These are phyloP conservation scores for Monosporozyma yasuniensis DNA, from an alignment of 805 yeast species.

Conservation along the genomic window DNA sequence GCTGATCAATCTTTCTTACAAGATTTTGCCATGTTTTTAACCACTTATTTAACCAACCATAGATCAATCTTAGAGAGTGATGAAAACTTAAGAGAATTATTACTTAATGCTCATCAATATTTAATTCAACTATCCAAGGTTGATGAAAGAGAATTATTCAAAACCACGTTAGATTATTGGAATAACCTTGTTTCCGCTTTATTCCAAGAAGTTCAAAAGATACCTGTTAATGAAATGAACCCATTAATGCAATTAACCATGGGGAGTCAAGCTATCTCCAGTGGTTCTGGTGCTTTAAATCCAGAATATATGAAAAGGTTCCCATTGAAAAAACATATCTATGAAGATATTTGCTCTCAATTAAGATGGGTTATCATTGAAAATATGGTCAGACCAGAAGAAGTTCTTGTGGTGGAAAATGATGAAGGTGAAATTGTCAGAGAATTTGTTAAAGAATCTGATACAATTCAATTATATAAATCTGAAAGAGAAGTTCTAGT, in stretches of 20 bases:
- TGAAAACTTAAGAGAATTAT: conserved; percentile 45
- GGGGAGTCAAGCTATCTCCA: conserved; percentile 28
- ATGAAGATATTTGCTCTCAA: conserved; percentile 67
- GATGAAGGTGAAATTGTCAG: conserved; percentile 99
- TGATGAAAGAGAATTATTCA: conserved; percentile 92
- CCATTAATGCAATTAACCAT: conserved; percentile 67
- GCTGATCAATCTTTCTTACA: conserved; percentile 89
- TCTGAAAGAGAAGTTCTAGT: conserved; percentile 93
- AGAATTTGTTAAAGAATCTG: conserved; percentile 93
- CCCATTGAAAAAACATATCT: conserved; percentile 80
- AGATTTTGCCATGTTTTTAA: conserved; percentile 87
- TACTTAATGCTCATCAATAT: conserved; percentile 68
- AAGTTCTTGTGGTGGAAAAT: conserved; percentile 90
- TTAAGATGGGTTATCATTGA: conserved; percentile 90
- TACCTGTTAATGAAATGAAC: conserved; percentile 62
- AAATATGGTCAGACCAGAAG: conserved; percentile 97
- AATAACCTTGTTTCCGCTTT: conserved; percentile 70
- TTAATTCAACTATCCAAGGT: conserved; percentile 77
- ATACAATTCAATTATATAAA: conserved; percentile 90
- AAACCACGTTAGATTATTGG: conserved; percentile 95
- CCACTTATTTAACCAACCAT: conserved; percentile 76
- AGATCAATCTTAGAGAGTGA: conserved; percentile 51
- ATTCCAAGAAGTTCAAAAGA: conserved; percentile 74
- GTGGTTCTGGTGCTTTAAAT: conserved; percentile 75
- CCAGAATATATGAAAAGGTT: conserved; percentile 68